Evolutionary conservation across 805 yeast species (phyloP), one percentile per base, ranked within the genome.

Genomic region (Saturnispora quitensis): DNA sequence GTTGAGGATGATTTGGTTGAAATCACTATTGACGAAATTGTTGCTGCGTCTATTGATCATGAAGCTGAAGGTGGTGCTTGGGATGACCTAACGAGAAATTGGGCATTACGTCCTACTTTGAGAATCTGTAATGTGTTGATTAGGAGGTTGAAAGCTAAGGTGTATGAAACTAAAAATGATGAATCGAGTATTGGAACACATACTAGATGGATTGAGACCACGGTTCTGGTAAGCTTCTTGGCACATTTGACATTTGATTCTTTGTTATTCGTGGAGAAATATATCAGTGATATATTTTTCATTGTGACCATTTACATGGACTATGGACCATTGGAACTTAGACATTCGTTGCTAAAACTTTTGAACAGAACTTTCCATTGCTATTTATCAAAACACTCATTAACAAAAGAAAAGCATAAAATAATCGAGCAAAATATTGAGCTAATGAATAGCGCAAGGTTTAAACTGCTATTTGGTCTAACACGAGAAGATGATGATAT

Each of bases 1-100:
- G 60, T 75, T 2, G 89, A 86, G 50, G 81, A 81, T 43, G 70
- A 79, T 38, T 65, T 88, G 12, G 75, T 78, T 3, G 71, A 75
- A 2, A 65, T 79, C 3, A 69, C 87, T 24, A 74, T 88, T 10
- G 89, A 86, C 55, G 96, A 87, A 60, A 78, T 86, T 22, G 78
- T 87, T 5, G 77, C 82, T 2, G 83, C 82, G 55, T 84, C 89
- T 1, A 75, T 86, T 57, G 93, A 86, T 56, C 79, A 83, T 60
- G 85, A 84, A 57, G 82, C 88, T n/a, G 88, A 84, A 57, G 85
- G 83, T 4, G 76, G 78, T 38, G 81, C 76, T 46, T 86, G 88
- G 88, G 73, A 75, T 18, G 77, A 75, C 45, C 75, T 82, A 5
- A 74, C 84, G 2, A 74, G 84, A 0, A 73, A 84, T n/a, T 69